Conservation (phyloP, 2,329 filamentous ascomycete species). For the Stylonectria norvegica region DNA sequence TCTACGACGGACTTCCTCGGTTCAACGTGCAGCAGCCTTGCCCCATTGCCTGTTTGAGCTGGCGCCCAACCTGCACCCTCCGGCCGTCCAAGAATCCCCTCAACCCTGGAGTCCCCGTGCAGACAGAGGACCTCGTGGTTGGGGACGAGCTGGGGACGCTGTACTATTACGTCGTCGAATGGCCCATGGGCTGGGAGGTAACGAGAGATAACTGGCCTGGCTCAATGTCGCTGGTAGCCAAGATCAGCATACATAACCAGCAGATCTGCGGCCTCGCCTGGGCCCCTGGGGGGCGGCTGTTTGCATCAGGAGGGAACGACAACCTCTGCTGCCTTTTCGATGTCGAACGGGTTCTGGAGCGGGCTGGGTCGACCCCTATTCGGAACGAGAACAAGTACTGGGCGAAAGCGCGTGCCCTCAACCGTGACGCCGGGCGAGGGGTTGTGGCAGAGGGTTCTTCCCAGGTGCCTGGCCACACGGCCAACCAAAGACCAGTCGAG, state of each 20-base stretch:
- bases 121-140: slow-evolving; percentile 80
- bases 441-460: not conserved
- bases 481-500: not conserved
- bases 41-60: slow-evolving; percentile 76
- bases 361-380: slow-evolving; percentile 2
- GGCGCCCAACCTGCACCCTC: slow-evolving; percentile 61
- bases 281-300: slow-evolving; percentile 70
- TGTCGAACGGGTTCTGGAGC: slow-evolving; percentile 52
- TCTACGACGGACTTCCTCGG: slow-evolving; percentile 65
- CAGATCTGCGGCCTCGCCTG: slow-evolving; percentile 93
- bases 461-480: not conserved
- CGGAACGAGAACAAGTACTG: slow-evolving; percentile 3
- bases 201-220: slow-evolving; percentile 68
- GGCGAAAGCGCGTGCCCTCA: slow-evolving; percentile 6
- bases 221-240: slow-evolving; percentile 71
- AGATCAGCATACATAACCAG: slow-evolving; percentile 75
- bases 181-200: slow-evolving; percentile 65
- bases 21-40: slow-evolving; percentile 71
- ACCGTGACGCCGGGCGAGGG: not conserved
- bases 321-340: slow-evolving; percentile 84
- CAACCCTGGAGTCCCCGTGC: slow-evolving; percentile 48
- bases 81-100: slow-evolving; percentile 51
- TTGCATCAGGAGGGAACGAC: slow-evolving; percentile 91
- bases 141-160: slow-evolving; percentile 80
- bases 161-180: slow-evolving; percentile 88